Base-by-base conservation (phyloP, 331 rosid genomes). In the Prunus yedoensis region DNA sequence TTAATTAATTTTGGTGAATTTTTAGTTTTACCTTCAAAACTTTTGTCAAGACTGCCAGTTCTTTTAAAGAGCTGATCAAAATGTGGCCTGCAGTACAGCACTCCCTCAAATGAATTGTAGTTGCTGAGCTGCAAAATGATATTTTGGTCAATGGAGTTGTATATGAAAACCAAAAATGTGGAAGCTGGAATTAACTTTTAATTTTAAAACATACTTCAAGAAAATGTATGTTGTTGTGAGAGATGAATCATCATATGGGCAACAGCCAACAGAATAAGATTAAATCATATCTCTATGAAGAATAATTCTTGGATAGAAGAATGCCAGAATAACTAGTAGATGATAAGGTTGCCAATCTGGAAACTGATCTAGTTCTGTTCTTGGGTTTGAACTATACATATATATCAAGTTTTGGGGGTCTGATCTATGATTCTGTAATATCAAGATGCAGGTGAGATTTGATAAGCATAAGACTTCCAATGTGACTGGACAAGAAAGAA, bases 31-130 rank as follows among this genome's bases (percentile, higher is more conserved):
- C 99, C 99, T 85, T 94, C 97, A 68, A 94, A 94, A 84, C 97
- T 94, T 83, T 94, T 94, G 51, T 94, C 99, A 75, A 94, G 99
- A 83, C 97, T 94, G 27, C 99, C 99, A 41, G 99, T 94, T 87
- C 99, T 94, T 82, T 94, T 94, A 79, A 94, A 92, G 78, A 88
- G 81, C 79, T 94, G 99, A 59, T 94, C 99, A 32, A 92, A 94
- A 84, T 94, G 99, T 66, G 99, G 99, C 86, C 78, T 85, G 90
- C 99, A 94, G 74, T 94, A 94, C 59, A 92, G 93, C 32, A 94
- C 99, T 74, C 99, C 99, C 88, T 94, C 99, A 79, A 92, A 94
- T 73, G 99, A 94, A 66, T 94, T 94, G 93, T 94, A 94, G 86
- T 92, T 94, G 87, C 99, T 89, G 62, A 94, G 97, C 99, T 94